Evolutionary conservation across 495 filamentous ascomycete genomes (phyloP).

Genomic region (Entonaema liquescens): DNA sequence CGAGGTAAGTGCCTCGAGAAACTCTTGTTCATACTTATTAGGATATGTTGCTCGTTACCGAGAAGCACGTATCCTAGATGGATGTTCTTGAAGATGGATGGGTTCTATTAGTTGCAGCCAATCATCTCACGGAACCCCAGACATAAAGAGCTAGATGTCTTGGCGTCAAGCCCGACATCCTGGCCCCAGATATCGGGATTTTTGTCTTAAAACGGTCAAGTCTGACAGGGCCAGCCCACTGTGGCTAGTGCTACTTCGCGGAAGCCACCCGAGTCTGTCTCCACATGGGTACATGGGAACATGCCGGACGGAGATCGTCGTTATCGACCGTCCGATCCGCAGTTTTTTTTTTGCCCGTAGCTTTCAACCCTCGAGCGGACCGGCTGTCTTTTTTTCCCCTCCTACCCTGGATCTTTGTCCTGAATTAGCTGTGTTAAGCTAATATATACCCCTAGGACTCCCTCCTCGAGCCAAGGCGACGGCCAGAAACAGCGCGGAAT

Average conservation of each 20-base stretch:
- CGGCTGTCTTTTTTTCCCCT: neutral
- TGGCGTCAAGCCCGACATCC: conserved; percentile 17
- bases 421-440: neutral
- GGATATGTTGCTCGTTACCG: neutral
- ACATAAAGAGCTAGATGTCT: conserved; percentile 9
- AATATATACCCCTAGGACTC: neutral
- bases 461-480: conserved; percentile 17
- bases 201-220: neutral
- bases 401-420: neutral
- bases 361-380: conserved; percentile 9
- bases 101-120: conserved; percentile 2
- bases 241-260: conserved; percentile 24
- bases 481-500: conserved; percentile 20
- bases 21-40: neutral
- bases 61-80: neutral
- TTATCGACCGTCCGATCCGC: conserved; percentile 17
- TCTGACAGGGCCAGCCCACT: neutral
- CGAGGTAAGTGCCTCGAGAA: neutral
- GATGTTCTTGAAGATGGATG: neutral
- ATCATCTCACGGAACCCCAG: conserved; percentile 27
- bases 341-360: conserved; percentile 27
- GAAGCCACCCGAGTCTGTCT: conserved; percentile 13
- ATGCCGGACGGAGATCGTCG: conserved; percentile 28
- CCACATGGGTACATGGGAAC: conserved; percentile 17
- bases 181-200: conserved; percentile 12